phyloP scores from a whole-genome alignment of 176 grass and related monocot species.

The Areca catechu region DNA sequence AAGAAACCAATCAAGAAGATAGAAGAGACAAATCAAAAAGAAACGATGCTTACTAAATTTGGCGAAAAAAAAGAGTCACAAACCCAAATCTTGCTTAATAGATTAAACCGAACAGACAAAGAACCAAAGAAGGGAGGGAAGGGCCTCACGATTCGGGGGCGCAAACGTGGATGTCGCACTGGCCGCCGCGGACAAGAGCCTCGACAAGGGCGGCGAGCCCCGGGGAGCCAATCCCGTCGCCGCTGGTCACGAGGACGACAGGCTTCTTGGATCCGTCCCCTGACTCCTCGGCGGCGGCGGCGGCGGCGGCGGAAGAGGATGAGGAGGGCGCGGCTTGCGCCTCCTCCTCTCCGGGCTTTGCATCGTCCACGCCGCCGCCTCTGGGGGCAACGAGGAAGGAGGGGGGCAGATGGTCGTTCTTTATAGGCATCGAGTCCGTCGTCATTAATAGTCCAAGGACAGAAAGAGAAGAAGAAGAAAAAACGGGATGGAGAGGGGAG shows the following conservation, averaged over 20 bases:
- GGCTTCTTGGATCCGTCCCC: slow-evolving; percentile 30
- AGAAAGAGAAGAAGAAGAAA: not conserved
- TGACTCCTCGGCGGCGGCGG: not conserved
- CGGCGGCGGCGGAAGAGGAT: not conserved
- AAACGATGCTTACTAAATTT: too few species aligned
- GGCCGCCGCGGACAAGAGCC: slow-evolving; percentile 40
- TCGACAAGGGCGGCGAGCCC: slow-evolving; percentile 51
- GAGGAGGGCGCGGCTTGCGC: not conserved
- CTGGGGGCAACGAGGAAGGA: slow-evolving; percentile 41
- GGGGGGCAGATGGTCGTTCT: slow-evolving; percentile 35
- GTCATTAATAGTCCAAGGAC: slow-evolving; percentile 9
- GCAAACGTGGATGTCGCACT: slow-evolving; percentile 59
- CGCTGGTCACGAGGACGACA: slow-evolving; percentile 46
- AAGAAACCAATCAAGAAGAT: too few species aligned
- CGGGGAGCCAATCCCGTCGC: slow-evolving; percentile 46
- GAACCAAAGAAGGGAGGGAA: not conserved
- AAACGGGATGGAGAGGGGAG: not conserved
- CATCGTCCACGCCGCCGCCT: not conserved
- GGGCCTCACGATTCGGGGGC: slow-evolving; percentile 55
- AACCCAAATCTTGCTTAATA: too few species aligned
- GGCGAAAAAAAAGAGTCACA: too few species aligned
- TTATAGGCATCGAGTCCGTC: slow-evolving; percentile 16
- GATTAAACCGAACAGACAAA: not conserved
- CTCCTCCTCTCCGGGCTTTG: not conserved
- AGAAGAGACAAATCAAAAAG: too few species aligned